Evolutionary conservation across 2,329 filamentous ascomycete species (phyloP), one percentile per base, ranked within the genome.

Genomic region (Alternaria incomplexa): DNA sequence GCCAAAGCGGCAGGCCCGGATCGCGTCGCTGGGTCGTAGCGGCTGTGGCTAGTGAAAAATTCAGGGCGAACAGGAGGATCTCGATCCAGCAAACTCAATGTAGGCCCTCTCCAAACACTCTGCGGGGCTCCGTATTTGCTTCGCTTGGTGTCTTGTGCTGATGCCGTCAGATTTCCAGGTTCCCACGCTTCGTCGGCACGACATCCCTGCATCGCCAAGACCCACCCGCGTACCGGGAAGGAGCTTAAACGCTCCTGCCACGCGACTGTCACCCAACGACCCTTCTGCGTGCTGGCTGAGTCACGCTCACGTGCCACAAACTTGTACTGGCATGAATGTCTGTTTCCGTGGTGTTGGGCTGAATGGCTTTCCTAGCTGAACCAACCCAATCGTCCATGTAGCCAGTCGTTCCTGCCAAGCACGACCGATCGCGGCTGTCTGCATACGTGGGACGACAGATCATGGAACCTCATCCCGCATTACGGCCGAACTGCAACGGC

Each of bases 91-190:
- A 26, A 25, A 44, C 25, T 48, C 30, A 55, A 58, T 52, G 43
- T 43, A 58, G 9, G 23, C 45, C 28, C 52, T 22, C 26, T 55
- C 46, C 23, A 17, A 28, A 13, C 12, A 28, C 30, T 51, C 57
- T 64, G 58, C 46, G 64, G 63, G 64, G 58, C 54, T 58, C 40
- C 22, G 48, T 26, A 43, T 23, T 32, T 56, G 22, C 52, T 25
- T 55, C 25, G 43, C 20, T 43, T 50, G 32, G 36, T 63, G 50
- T 57, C 48, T 26, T 56, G 58, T 51, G 47, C 32, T 47, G 53
- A 66, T 67, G 67, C 66, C 63, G 66, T 62, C 68, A 69, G 64
- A 65, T 57, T 63, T 55, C 68, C 61, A 50, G 62, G 56, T 60
- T 66, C 57, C 54, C 65, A 65, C 48, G 57, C 60, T 62, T 61